Evolutionary conservation across 306 rosid genomes (phyloP).

Genomic region (Mimosa bimucronata): DNA sequence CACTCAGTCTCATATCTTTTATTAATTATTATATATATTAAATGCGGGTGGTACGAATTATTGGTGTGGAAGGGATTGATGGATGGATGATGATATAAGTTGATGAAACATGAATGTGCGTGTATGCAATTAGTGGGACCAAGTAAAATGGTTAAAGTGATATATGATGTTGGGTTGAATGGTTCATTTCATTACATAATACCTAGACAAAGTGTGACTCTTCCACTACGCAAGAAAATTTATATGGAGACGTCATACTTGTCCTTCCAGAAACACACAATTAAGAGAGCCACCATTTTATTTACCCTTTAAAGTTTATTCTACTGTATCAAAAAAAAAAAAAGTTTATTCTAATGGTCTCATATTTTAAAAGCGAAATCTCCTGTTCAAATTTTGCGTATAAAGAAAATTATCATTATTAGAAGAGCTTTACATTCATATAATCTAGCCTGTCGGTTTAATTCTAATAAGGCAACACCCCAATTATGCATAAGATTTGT

Average conservation of each 20-base stretch:
- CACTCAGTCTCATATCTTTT: slow-evolving; percentile 31
- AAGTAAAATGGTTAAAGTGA: slow-evolving; percentile 21
- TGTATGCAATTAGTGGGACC: slow-evolving; percentile 39
- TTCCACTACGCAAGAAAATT: neutral
- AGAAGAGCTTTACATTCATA: too few relatives aligned
- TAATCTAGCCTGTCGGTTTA: too few relatives aligned
- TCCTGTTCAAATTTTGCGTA: too few relatives aligned
- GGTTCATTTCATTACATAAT: slow-evolving; percentile 19
- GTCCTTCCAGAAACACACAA: neutral
- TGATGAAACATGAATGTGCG: neutral
- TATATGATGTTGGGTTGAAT: slow-evolving; percentile 3
- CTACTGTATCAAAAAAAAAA: too few relatives aligned
- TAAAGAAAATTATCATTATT: too few relatives aligned
- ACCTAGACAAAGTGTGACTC: slow-evolving; percentile 6
- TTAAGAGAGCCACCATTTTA: too few relatives aligned
- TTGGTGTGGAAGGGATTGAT: neutral
- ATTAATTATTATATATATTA: slow-evolving; percentile 1
- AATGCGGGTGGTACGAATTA: neutral
- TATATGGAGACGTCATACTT: slow-evolving; percentile 1
- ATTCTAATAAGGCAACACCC: too few relatives aligned
- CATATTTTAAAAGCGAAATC: too few relatives aligned
- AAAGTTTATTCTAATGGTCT: too few relatives aligned
- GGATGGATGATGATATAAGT: slow-evolving; percentile 1
- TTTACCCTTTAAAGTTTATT: too few relatives aligned
- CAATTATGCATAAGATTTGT: too few relatives aligned